Conservation (phyloP, 805 yeast genomes). For the Spathaspora girioi region DNA sequence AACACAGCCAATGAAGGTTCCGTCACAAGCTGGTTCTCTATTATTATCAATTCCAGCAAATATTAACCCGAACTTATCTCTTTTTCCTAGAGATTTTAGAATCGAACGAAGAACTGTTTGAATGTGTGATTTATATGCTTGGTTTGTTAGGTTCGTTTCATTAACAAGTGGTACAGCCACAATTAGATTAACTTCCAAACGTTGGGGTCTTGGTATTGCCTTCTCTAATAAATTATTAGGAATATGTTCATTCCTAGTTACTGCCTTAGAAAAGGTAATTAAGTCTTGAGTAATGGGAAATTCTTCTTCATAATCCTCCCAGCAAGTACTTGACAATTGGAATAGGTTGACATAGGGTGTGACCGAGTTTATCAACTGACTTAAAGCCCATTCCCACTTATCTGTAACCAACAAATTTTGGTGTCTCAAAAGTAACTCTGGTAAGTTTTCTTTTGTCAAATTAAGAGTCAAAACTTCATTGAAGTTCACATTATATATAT, state of each 20-base stretch:
- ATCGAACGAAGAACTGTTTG: constrained; percentile 20
- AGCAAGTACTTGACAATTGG: constrained; percentile 50
- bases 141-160: constrained; percentile 18
- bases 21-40: constrained; percentile 31
- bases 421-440: constrained; percentile 39
- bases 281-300: constrained; percentile 37
- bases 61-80: constrained; percentile 47
- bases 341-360: constrained; percentile 28
- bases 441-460: constrained; percentile 38
- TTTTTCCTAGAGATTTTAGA: constrained; percentile 23
- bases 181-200: constrained; percentile 37
- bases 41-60: constrained; percentile 44
- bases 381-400: constrained; percentile 40
- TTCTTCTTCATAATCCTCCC: constrained; percentile 38
- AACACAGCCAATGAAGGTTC: constrained; percentile 47
- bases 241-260: constrained; percentile 36
- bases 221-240: constrained; percentile 36
- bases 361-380: constrained; percentile 12
- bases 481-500: constrained; percentile 26
- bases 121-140: constrained; percentile 22
- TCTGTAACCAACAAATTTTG: constrained; percentile 24
- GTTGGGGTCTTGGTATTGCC: constrained; percentile 39
- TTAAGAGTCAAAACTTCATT: constrained; percentile 26
- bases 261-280: constrained; percentile 29
- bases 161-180: constrained; percentile 38